Evolutionary conservation across 805 yeast genomes (phyloP).

Genomic region (Priceomyces fermenticarens): DNA sequence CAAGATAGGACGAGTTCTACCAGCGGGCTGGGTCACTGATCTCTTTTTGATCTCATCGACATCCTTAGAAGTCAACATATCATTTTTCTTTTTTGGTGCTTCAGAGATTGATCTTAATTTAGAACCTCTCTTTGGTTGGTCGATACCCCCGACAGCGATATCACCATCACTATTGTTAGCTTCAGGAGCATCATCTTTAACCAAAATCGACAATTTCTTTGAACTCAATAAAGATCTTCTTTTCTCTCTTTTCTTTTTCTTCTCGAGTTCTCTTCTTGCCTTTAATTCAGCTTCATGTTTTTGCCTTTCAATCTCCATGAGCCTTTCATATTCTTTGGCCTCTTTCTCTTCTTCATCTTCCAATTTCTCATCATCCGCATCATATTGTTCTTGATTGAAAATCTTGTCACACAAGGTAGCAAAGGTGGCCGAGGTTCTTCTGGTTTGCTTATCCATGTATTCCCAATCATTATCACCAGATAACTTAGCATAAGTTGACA

Average conservation of each 20-base stretch:
- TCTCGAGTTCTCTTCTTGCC: conserved; percentile 47
- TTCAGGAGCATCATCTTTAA: conserved; percentile 26
- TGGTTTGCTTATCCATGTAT: conserved; percentile 67
- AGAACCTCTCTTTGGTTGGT: conserved; percentile 38
- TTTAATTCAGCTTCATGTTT: conserved; percentile 51
- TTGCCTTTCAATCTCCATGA: conserved; percentile 44
- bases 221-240: conserved; percentile 38
- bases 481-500: conserved; percentile 71
- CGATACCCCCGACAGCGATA: conserved; percentile 22
- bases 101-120: conserved; percentile 38
- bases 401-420: conserved; percentile 75
- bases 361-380: conserved; percentile 47
- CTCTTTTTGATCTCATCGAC: conserved; percentile 43
- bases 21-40: conserved; percentile 43
- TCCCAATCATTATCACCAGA: conserved; percentile 66
- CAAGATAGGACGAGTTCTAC: conserved; percentile 33
- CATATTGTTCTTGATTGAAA: conserved; percentile 61
- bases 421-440: conserved; percentile 73
- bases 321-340: conserved; percentile 45
- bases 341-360: conserved; percentile 41
- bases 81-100: conserved; percentile 16
- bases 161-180: conserved; percentile 26
- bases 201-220: conserved; percentile 32
- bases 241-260: conserved; percentile 40
- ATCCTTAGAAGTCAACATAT: conserved; percentile 44